Evolutionary conservation across 257 asterid species (phyloP).

Genomic region (Solanum lycopersicoides): DNA sequence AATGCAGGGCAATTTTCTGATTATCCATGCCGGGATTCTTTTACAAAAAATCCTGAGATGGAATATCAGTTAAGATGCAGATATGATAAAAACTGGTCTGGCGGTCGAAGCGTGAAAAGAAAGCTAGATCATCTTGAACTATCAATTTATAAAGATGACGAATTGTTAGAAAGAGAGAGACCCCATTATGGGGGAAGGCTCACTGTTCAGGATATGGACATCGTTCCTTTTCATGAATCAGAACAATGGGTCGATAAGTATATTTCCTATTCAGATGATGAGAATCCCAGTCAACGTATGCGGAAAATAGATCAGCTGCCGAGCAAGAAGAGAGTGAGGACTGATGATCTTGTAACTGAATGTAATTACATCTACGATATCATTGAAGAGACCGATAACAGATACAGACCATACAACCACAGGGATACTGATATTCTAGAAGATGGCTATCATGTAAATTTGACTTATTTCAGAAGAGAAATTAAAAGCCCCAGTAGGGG

Average conservation of each 20-base stretch:
- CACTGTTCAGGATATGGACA: slow-evolving; percentile 10
- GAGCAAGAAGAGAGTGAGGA: slow-evolving; percentile 14
- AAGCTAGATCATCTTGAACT: slow-evolving; percentile 9
- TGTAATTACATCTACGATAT: slow-evolving; percentile 4
- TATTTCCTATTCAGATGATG: slow-evolving; percentile 3
- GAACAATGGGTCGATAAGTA: slow-evolving; percentile 12
- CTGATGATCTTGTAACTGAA: slow-evolving; percentile 11
- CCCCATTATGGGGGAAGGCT: slow-evolving; percentile 15
- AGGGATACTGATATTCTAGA: slow-evolving; percentile 12
- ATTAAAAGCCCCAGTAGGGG: slow-evolving; percentile 17
- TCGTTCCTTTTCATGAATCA: not conserved
- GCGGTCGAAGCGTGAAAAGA: slow-evolving; percentile 2
- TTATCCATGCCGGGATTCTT: slow-evolving; percentile 7
- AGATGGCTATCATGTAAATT: slow-evolving; percentile 9
- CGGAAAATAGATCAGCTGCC: slow-evolving; percentile 13
- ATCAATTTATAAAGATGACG: slow-evolving; percentile 10
- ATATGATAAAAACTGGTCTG: slow-evolving; percentile 13
- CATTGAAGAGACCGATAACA: slow-evolving; percentile 15
- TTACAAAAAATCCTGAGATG: slow-evolving; percentile 11
- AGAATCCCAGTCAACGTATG: slow-evolving; percentile 10
- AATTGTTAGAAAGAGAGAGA: slow-evolving; percentile 9
- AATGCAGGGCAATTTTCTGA: slow-evolving; percentile 13
- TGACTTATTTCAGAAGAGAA: slow-evolving; percentile 23
- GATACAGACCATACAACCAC: slow-evolving; percentile 2
- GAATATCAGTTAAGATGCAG: slow-evolving; percentile 10